phyloP scores from a whole-genome alignment of 2,329 filamentous ascomycete genomes.

The Trichoderma sp. region DNA sequence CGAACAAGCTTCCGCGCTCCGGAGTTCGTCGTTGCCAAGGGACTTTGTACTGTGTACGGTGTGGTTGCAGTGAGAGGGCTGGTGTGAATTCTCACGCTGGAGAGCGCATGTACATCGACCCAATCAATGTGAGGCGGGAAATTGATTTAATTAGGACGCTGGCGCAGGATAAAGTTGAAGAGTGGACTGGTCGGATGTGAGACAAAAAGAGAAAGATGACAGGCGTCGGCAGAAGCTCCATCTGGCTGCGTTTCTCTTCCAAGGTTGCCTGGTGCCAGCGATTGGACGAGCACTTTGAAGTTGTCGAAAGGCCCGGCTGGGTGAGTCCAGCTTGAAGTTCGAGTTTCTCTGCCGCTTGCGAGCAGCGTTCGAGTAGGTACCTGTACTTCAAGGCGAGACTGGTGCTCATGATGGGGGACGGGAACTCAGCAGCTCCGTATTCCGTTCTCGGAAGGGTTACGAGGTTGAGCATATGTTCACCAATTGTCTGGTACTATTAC shows the following conservation, averaged over 20 bases:
- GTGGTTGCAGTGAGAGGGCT: conserved; percentile 17
- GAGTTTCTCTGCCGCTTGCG: background rate
- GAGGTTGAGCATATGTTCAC: too few species aligned
- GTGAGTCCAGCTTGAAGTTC: too few species aligned
- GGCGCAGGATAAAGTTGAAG: conserved; percentile 1
- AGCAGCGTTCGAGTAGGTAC: background rate
- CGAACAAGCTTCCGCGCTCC: background rate
- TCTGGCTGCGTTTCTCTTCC: conserved; percentile 1
- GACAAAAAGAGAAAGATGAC: background rate
- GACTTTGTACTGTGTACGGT: conserved; percentile 5
- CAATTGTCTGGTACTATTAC: too few species aligned
- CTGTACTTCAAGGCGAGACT: background rate
- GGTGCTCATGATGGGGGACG: background rate
- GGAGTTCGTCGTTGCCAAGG: background rate
- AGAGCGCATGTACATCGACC: background rate
- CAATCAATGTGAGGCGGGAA: conserved; percentile 8
- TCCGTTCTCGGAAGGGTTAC: background rate
- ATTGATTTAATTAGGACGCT: conserved; percentile 4
- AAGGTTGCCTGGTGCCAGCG: background rate
- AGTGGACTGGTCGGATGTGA: background rate
- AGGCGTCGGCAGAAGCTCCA: conserved; percentile 2
- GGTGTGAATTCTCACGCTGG: conserved; percentile 8
- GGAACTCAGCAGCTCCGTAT: background rate
- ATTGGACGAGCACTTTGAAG: too few species aligned
- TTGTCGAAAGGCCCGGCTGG: too few species aligned